These are phyloP conservation scores for Boletus subcaerulescens DNA, from an alignment of 768 basidiomycete genomes.

Conservation along the genomic window DNA sequence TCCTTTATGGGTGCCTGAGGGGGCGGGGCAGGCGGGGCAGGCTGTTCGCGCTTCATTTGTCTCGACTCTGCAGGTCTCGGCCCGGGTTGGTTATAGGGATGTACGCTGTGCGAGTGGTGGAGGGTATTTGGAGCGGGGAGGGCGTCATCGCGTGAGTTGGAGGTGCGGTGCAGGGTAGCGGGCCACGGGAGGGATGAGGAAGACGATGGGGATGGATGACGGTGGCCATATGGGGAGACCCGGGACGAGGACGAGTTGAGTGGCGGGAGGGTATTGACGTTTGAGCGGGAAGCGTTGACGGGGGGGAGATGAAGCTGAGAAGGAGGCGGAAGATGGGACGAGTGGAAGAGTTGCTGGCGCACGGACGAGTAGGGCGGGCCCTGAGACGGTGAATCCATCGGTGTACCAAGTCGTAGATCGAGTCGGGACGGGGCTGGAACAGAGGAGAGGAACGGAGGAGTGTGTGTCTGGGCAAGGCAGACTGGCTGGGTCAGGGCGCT, in stretches of 20 bases:
- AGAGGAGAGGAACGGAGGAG: not conserved
- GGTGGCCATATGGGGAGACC: conserved; percentile 22
- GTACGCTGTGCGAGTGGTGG: conserved; percentile 15
- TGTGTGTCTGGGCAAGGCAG: not conserved
- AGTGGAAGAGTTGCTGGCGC: conserved; percentile 39
- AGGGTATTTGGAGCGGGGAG: conserved; percentile 21
- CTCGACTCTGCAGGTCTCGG: conserved; percentile 22
- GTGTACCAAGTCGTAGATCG: not conserved
- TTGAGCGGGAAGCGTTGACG: conserved; percentile 33
- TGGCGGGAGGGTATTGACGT: conserved; percentile 42
- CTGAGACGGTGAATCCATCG: conserved; percentile 30
- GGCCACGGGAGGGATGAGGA: conserved; percentile 25
- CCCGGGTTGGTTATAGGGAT: conserved; percentile 22
- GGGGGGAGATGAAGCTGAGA: conserved; percentile 40
- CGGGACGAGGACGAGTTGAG: conserved; percentile 31
- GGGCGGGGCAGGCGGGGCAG: conserved; percentile 19
- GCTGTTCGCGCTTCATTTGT: conserved; percentile 31
- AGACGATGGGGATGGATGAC: conserved; percentile 29
- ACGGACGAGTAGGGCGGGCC: conserved; percentile 28
- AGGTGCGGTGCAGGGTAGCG: conserved; percentile 34
- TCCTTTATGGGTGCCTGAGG: conserved; percentile 32
- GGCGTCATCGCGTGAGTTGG: conserved; percentile 42
- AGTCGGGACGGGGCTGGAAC: conserved; percentile 11
- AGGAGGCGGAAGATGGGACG: conserved; percentile 43
- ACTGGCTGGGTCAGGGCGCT: conserved; percentile 3